phyloP scores from a whole-genome alignment of 495 filamentous ascomycete genomes.

The Aspergillus sparsus region DNA sequence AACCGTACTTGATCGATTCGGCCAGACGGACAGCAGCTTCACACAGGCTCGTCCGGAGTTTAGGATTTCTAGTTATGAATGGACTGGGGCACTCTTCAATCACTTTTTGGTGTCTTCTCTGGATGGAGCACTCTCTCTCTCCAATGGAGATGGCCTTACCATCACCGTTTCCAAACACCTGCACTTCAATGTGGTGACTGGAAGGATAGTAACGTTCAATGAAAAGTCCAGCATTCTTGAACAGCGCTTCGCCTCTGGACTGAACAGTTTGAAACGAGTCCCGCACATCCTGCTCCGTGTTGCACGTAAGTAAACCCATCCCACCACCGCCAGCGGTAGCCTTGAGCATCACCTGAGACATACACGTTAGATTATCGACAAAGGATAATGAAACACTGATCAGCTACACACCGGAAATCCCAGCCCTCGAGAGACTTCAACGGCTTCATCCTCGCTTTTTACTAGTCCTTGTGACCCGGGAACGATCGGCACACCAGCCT shows the following conservation, averaged over 20 bases:
- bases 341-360: constrained; percentile 53
- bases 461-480: constrained; percentile 53
- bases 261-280: constrained; percentile 38
- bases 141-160: constrained; percentile 46
- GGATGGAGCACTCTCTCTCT: constrained; percentile 50
- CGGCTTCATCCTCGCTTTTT: constrained; percentile 46
- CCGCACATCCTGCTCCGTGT: constrained; percentile 39
- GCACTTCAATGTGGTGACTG: constrained; percentile 50
- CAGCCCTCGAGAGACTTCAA: constrained; percentile 41
- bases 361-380: constrained; percentile 1
- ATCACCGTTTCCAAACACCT: constrained; percentile 47
- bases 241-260: constrained; percentile 41
- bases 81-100: constrained; percentile 56
- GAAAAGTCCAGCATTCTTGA: constrained; percentile 50
- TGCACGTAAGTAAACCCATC: constrained; percentile 53
- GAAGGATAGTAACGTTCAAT: constrained; percentile 47
- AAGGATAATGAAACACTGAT: not conserved
- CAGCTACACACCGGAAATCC: constrained; percentile 46
- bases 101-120: constrained; percentile 57
- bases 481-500: constrained; percentile 55
- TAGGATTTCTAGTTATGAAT: constrained; percentile 47
- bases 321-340: constrained; percentile 60
- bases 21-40: constrained; percentile 54
- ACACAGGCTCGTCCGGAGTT: constrained; percentile 49
- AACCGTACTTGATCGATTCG: constrained; percentile 55